These are phyloP conservation scores for Alternaria incomplexa DNA, from an alignment of 2,329 filamentous ascomycete genomes.

Conservation along the genomic window DNA sequence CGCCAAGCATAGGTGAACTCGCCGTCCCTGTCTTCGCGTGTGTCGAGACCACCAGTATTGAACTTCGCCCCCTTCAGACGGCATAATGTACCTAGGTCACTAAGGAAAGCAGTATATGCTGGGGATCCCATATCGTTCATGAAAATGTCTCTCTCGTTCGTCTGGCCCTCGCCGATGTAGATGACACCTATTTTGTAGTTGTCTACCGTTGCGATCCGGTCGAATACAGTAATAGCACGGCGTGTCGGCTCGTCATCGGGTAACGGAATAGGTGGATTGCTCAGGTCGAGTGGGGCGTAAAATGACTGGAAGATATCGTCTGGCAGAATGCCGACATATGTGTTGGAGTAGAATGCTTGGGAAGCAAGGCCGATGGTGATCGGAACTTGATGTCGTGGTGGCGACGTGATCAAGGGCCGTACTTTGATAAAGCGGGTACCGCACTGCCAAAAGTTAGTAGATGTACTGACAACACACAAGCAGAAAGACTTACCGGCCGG, in stretches of 20 bases:
- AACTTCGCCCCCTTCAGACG: slow-evolving; percentile 82
- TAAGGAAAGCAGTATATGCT: slow-evolving; percentile 86
- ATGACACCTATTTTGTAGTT: slow-evolving; percentile 95
- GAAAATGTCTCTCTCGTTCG: slow-evolving; percentile 80
- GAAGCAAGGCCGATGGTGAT: slow-evolving; percentile 48
- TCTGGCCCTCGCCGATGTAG: slow-evolving; percentile 89
- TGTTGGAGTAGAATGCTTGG: slow-evolving; percentile 53
- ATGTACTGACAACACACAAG: background rate
- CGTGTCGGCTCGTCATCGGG: slow-evolving; percentile 73
- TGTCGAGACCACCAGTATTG: slow-evolving; percentile 91
- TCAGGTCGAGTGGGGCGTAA: slow-evolving; percentile 59
- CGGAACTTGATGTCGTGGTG: slow-evolving; percentile 51
- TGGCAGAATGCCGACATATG: slow-evolving; percentile 69
- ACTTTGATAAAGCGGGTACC: slow-evolving; percentile 51
- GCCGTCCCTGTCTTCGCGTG: slow-evolving; percentile 77
- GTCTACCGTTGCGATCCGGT: slow-evolving; percentile 87
- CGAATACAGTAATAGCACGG: slow-evolving; percentile 80
- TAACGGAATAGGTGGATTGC: slow-evolving; percentile 72
- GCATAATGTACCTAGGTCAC: slow-evolving; percentile 80
- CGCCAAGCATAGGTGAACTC: slow-evolving; percentile 93
- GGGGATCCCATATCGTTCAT: slow-evolving; percentile 84
- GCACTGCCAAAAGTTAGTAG: slow-evolving; percentile 35
- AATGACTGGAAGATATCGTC: slow-evolving; percentile 76
- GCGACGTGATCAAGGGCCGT: slow-evolving; percentile 44
- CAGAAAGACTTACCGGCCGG: slow-evolving; percentile 71